Percentiles rank a stretch among this genome's conserved stretches.
Evolutionary conservation across 2,329 filamentous ascomycete genomes (phyloP).

Genomic region (Calonectria hongkongensis): DNA sequence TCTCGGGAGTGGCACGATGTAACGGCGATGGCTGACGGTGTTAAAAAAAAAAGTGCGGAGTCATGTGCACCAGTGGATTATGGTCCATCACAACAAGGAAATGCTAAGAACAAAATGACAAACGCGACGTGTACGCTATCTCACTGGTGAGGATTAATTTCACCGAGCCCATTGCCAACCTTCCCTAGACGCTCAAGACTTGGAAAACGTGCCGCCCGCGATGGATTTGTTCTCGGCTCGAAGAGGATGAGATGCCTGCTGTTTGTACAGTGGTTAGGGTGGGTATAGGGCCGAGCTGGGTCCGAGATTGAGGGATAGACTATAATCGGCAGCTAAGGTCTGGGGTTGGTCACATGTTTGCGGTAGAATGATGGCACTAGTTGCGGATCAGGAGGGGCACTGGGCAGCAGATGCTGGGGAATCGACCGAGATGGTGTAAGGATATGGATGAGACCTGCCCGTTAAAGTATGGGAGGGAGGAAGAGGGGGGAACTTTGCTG

Average conservation of each 20-base stretch:
- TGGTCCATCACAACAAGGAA: neutral
- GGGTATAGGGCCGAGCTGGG: conserved; percentile 45
- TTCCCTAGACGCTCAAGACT: neutral
- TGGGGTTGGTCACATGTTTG: conserved; percentile 32
- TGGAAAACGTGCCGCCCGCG: neutral
- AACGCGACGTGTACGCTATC: neutral
- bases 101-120: neutral
- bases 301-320: conserved; percentile 49
- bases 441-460: conserved; percentile 1
- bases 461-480: conserved; percentile 1
- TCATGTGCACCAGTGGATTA: too few relatives aligned
- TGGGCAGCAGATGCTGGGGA: neutral
- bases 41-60: conserved; percentile 17
- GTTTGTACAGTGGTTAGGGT: conserved; percentile 31
- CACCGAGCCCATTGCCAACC: neutral
- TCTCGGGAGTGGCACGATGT: conserved; percentile 37
- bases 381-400: conserved; percentile 21
- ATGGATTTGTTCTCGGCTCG: conserved; percentile 3
- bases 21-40: conserved; percentile 42
- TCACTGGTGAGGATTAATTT: neutral
- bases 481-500: neutral
- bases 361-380: conserved; percentile 11
- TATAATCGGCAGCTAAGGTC: conserved; percentile 39
- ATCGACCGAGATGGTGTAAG: conserved; percentile 22
- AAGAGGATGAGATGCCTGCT: conserved; percentile 35